Percentiles rank a stretch among this genome's conserved stretches.
Evolutionary conservation across 2,329 filamentous ascomycete species (phyloP).

Genomic region (Fusarium tricinctum): DNA sequence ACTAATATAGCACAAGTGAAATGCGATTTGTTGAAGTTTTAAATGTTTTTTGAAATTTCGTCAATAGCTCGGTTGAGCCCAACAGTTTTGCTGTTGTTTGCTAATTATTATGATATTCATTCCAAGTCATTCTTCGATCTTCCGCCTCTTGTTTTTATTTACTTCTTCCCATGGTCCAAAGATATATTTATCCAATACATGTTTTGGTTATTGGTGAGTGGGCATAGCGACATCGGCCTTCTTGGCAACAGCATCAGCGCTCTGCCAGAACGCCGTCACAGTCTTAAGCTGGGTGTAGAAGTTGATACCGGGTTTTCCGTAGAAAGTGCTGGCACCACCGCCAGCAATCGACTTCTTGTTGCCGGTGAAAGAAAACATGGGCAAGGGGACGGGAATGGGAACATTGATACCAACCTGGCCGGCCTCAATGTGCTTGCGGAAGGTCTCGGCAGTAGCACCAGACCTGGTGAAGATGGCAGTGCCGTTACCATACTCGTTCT

Average conservation of each 20-base stretch:
- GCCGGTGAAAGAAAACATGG: slow-evolving; percentile 80
- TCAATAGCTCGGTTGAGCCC: slow-evolving; percentile 17
- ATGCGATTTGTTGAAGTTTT: neutral
- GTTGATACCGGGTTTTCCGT: slow-evolving; percentile 90
- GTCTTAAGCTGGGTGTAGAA: slow-evolving; percentile 99
- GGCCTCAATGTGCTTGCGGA: slow-evolving; percentile 85
- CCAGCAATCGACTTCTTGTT: slow-evolving; percentile 94
- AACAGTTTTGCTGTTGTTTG: slow-evolving; percentile 8
- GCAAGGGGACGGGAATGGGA: slow-evolving; percentile 79
- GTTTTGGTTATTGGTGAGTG: slow-evolving; percentile 56
- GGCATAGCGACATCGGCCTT: slow-evolving; percentile 95
- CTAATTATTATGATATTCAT: slow-evolving; percentile 36
- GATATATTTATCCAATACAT: neutral
- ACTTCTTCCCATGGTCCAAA: neutral
- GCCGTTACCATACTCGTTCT: slow-evolving; percentile 89
- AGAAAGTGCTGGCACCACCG: slow-evolving; percentile 93
- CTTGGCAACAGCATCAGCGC: slow-evolving; percentile 84
- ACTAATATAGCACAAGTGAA: neutral
- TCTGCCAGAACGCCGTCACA: slow-evolving; percentile 91
- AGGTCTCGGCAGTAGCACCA: slow-evolving; percentile 81
- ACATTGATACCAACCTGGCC: slow-evolving; percentile 91
- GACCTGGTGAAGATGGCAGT: slow-evolving; percentile 87
- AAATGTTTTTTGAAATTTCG: slow-evolving; percentile 34
- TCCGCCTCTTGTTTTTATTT: slow-evolving; percentile 18
- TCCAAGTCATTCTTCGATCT: slow-evolving; percentile 8